phyloP scores from a whole-genome alignment of 2,329 filamentous ascomycete species.

The Fusarium algeriense region DNA sequence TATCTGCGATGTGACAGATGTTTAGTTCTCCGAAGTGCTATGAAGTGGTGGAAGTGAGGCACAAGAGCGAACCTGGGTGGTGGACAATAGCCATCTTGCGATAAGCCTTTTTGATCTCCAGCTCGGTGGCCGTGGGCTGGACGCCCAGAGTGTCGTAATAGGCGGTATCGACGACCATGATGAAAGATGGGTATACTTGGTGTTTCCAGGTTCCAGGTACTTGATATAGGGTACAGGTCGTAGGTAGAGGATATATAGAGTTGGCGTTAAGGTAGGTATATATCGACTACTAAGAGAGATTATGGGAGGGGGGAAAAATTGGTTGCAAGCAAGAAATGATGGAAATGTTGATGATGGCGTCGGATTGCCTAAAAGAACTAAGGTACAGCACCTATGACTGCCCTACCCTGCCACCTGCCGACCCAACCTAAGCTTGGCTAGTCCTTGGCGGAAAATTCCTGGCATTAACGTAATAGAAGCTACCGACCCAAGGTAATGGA shows the following conservation, averaged over 20 bases:
- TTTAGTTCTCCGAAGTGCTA: slow-evolving; percentile 9
- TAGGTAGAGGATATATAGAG: slow-evolving; percentile 1
- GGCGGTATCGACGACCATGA: slow-evolving; percentile 87
- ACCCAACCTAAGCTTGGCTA: slow-evolving; percentile 16
- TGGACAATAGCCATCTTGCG: slow-evolving; percentile 94
- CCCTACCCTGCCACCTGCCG: slow-evolving; percentile 11
- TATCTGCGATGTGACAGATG: slow-evolving; percentile 70
- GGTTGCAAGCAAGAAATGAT: slow-evolving; percentile 21
- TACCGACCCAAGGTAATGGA: background rate
- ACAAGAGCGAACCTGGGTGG: slow-evolving; percentile 75
- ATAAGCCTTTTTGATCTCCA: slow-evolving; percentile 98
- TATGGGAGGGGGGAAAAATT: slow-evolving; percentile 9
- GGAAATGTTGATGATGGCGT: slow-evolving; percentile 45
- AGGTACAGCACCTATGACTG: background rate
- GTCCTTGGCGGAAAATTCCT: slow-evolving; percentile 39
- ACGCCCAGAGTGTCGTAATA: slow-evolving; percentile 93
- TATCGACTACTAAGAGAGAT: slow-evolving; percentile 7
- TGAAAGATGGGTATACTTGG: slow-evolving; percentile 40
- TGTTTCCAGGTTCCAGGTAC: slow-evolving; percentile 26
- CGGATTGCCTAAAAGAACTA: slow-evolving; percentile 41
- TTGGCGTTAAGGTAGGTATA: slow-evolving; percentile 12
- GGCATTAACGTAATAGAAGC: background rate
- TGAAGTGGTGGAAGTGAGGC: background rate
- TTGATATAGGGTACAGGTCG: slow-evolving; percentile 11
- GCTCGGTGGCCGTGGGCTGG: slow-evolving; percentile 83